Evolutionary conservation across 2,329 filamentous ascomycete genomes (phyloP).

Genomic region (Immersiporthe knoxdaviesiana): DNA sequence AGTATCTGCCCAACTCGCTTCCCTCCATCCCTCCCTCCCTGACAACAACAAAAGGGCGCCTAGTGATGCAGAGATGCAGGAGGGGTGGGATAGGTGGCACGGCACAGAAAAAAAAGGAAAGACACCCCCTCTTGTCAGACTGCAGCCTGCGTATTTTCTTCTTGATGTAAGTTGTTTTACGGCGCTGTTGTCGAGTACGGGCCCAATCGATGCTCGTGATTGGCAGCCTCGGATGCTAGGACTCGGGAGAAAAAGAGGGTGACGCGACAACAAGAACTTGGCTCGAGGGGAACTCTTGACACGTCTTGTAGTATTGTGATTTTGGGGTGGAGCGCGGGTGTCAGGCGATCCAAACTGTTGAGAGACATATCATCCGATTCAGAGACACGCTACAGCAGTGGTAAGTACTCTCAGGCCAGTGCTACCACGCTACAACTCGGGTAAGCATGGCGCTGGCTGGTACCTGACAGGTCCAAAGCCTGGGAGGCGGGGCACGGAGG

Average conservation of each 20-base stretch:
- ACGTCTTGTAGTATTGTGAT: not conserved
- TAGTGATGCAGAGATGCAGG: slow-evolving; percentile 17
- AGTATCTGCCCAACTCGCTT: not conserved
- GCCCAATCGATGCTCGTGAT: slow-evolving; percentile 3
- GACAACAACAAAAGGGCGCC: slow-evolving; percentile 1
- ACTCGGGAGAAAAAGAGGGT: slow-evolving; percentile 2
- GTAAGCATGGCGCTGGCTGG: not conserved
- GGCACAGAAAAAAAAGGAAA: not conserved
- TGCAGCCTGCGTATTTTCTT: slow-evolving; percentile 11
- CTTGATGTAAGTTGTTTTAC: no score
- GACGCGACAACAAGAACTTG: not conserved
- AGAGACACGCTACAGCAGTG: not conserved
- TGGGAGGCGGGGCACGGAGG: not conserved
- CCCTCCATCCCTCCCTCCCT: not conserved
- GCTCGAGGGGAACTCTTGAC: not conserved
- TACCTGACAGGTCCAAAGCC: slow-evolving; percentile 4
- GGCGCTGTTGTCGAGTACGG: no score
- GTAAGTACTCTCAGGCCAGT: not conserved
- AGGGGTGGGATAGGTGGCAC: not conserved
- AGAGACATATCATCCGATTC: not conserved
- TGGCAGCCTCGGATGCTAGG: not conserved
- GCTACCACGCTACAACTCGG: not conserved
- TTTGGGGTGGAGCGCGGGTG: not conserved
- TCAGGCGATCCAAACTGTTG: not conserved
- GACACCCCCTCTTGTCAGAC: not conserved